Base-by-base conservation (phyloP, 2,329 filamentous ascomycete species). In the Beauveria bassiana region DNA sequence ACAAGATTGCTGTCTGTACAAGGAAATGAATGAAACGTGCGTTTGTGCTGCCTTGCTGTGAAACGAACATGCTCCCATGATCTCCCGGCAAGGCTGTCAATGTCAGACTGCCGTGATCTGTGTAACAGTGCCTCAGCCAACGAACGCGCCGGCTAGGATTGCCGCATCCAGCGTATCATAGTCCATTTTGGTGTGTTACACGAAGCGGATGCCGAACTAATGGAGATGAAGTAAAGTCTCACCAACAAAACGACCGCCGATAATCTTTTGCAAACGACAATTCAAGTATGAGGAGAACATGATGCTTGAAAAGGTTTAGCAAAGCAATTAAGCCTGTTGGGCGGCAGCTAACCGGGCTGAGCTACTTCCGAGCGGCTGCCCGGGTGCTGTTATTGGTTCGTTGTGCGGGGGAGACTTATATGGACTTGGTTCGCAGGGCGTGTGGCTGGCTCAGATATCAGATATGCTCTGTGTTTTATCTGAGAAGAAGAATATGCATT, bases 31-130 rank as follows among this genome's bases (percentile, higher is more conserved):
- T 14, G 18, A 12, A 24, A 49, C 51, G 1, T 31, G 54, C 59
- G 43, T 61, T 61, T 20, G 59, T 62, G 16, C 43, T 46, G 12
- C 53, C 60, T 46, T 62, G 60, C n/a, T 57, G 31, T 18, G 50
- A 47, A n/a, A 62, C 26, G 3, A 45, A 56, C 14, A 52, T 16
- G 5, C 52, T 12, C 24, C 51, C 34, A 5, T 5, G 34, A 22
- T 53, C 38, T 16, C 16, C 2, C 18, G 60, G 60, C 3, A 62
- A 45, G 3, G 20, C 53, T 62, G 31, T 4, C 26, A 22, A 20
- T 16, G 42, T 49, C 22, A 59, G 46, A 7, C 22, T 16, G 34
- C 51, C 18, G 51, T 22, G 20, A 16, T 34, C 22, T 57, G 38
- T 57, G 40, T n/a, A 24, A 31, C 52, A 9, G 24, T 4, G 38